Conservation (phyloP, 495 filamentous ascomycete species). For the Aspergillus saccharolyticus region DNA sequence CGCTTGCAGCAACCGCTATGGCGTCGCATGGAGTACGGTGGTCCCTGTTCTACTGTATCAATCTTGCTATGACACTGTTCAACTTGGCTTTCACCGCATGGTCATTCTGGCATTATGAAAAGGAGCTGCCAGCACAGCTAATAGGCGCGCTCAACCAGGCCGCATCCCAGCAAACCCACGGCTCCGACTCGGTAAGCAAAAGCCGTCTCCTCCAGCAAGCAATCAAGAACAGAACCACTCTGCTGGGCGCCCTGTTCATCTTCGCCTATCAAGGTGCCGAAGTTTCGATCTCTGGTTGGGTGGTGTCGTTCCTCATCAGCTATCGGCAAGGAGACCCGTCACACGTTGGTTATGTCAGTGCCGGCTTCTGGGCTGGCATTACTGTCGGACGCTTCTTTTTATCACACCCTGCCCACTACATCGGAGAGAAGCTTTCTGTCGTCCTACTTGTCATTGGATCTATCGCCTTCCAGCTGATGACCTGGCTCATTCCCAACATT, state of each 20-base stretch:
- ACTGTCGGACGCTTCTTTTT: conserved; percentile 23
- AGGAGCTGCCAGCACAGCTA: not conserved
- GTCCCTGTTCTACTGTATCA: conserved; percentile 30
- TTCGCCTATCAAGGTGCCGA: conserved; percentile 80
- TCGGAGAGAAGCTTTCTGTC: conserved; percentile 68
- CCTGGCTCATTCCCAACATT: conserved; percentile 70
- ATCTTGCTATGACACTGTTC: conserved; percentile 36
- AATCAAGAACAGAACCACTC: conserved; percentile 54
- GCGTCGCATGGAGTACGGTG: conserved; percentile 30
- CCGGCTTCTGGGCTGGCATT: conserved; percentile 81
- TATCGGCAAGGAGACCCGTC: conserved; percentile 61
- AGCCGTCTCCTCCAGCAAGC: conserved; percentile 34
- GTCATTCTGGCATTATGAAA: conserved; percentile 49
- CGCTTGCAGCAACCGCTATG: conserved; percentile 65
- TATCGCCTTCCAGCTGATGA: conserved; percentile 61
- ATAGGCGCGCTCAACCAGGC: not conserved
- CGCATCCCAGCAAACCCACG: conserved; percentile 37
- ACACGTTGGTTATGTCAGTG: conserved; percentile 71
- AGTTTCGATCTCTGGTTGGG: conserved; percentile 75
- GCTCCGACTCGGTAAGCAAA: conserved; percentile 8
- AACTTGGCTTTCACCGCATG: conserved; percentile 48
- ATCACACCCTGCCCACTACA: conserved; percentile 52
- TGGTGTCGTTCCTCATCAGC: conserved; percentile 71
- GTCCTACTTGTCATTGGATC: conserved; percentile 54
- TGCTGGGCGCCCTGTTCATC: conserved; percentile 70